phyloP scores from a whole-genome alignment of 208 protist species.

The Acanthamoeba lenticulata region DNA sequence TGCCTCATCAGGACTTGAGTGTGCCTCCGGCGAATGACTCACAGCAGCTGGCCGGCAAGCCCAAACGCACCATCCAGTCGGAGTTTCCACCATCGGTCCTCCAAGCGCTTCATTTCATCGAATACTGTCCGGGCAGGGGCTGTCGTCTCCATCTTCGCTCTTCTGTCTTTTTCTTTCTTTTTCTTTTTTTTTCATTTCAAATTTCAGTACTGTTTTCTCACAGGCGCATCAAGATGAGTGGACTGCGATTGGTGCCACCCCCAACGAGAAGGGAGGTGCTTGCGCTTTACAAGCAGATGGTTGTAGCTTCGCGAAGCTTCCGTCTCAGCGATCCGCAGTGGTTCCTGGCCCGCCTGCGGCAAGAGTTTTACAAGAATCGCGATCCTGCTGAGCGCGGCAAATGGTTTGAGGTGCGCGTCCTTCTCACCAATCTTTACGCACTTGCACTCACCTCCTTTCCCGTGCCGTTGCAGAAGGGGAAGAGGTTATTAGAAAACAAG shows the following conservation, averaged over 20 bases:
- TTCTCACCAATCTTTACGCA: neutral
- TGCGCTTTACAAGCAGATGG: neutral
- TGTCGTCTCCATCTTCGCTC: neutral
- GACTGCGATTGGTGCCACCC: neutral
- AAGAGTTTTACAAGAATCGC: conserved; percentile 48
- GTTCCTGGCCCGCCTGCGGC: neutral
- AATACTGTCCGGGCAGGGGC: neutral
- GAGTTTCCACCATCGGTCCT: neutral
- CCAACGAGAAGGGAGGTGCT: neutral
- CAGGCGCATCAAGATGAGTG: neutral
- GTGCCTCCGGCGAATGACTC: neutral
- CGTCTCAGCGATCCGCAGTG: neutral
- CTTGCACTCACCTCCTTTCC: neutral
- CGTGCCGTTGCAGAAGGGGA: neutral
- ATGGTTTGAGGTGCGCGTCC: conserved; percentile 8
- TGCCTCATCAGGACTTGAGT: neutral
- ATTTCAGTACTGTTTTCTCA: too few relatives aligned
- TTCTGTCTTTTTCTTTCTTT: neutral
- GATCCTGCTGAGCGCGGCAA: neutral
- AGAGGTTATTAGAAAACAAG: neutral
- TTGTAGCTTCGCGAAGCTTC: neutral
- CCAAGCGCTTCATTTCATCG: neutral
- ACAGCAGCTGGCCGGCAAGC: too few relatives aligned
- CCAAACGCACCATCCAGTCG: neutral
- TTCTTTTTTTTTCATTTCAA: too few relatives aligned